A percentile compares a stretch with the other conserved stretches of the same genome.
phyloP scores from a whole-genome alignment of 768 basidiomycete genomes.

The Pleurotus sapidus region DNA sequence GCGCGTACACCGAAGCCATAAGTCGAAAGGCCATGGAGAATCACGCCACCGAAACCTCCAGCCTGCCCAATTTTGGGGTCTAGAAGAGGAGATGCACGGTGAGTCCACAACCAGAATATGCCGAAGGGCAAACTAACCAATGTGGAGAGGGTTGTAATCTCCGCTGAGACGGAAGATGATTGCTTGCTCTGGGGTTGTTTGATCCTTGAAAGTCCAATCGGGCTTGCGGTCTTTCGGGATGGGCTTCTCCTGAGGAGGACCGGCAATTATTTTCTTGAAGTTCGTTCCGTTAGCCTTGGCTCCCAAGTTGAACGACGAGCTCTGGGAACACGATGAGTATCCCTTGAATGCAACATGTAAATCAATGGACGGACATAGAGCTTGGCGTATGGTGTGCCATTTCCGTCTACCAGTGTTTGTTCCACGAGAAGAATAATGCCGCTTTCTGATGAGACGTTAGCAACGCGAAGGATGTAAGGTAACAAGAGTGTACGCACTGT shows the following conservation, averaged over 20 bases:
- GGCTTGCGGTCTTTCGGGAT: slow-evolving; percentile 60
- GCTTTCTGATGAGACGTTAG: slow-evolving; percentile 44
- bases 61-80: slow-evolving; percentile 73
- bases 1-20: slow-evolving; percentile 83
- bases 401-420: slow-evolving; percentile 56
- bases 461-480: background rate
- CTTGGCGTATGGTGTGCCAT: slow-evolving; percentile 57
- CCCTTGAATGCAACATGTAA: background rate
- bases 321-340: slow-evolving; percentile 29
- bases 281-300: slow-evolving; percentile 61
- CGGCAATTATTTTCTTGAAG: slow-evolving; percentile 59
- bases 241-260: slow-evolving; percentile 57
- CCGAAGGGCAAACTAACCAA: slow-evolving; percentile 38
- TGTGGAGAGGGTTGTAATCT: slow-evolving; percentile 78
- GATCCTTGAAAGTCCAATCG: slow-evolving; percentile 58
- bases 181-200: slow-evolving; percentile 66
- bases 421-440: slow-evolving; percentile 74
- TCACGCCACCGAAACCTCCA: slow-evolving; percentile 79
- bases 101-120: background rate
- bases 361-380: slow-evolving; percentile 45
- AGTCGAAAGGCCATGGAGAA: slow-evolving; percentile 81
- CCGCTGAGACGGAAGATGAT: slow-evolving; percentile 71
- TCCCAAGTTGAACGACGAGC: slow-evolving; percentile 68
- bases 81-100: slow-evolving; percentile 17
- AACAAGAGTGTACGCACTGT: slow-evolving; percentile 50